These are phyloP conservation scores for Pachysolen tannophilus DNA, from an alignment of 805 yeast species.

Conservation along the genomic window DNA sequence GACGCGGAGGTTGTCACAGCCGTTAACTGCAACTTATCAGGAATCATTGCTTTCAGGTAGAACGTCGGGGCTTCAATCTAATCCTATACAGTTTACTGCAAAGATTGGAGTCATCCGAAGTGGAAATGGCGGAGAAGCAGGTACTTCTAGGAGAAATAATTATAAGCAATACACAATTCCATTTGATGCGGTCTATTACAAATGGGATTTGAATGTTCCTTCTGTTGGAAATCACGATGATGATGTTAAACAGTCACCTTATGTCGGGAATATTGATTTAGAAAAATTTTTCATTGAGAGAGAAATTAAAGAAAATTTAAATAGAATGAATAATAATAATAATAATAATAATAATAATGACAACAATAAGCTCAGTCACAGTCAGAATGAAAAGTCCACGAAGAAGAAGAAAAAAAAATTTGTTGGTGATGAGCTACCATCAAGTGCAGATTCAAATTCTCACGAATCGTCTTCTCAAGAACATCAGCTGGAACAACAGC, in stretches of 20 bases:
- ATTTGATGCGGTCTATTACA: slow-evolving; percentile 19
- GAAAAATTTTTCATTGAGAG: slow-evolving; percentile 16
- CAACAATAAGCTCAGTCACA: background rate
- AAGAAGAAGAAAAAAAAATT: slow-evolving; percentile 2
- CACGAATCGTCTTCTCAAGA: too few relatives aligned
- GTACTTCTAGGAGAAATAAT: background rate
- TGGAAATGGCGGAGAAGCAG: background rate
- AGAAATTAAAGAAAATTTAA: too few relatives aligned
- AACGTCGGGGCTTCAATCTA: slow-evolving; percentile 14
- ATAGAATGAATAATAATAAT: too few relatives aligned
- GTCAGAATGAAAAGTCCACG: background rate
- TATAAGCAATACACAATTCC: slow-evolving; percentile 13
- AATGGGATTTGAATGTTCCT: slow-evolving; percentile 8
- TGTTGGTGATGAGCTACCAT: background rate
- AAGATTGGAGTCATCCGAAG: slow-evolving; percentile 16
- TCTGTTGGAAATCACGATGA: background rate
- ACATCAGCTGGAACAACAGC: too few relatives aligned
- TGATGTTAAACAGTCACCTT: slow-evolving; percentile 18
- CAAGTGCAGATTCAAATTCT: too few relatives aligned
- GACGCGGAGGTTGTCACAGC: slow-evolving; percentile 3
- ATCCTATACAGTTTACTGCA: slow-evolving; percentile 19
- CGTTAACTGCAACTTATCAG: slow-evolving; percentile 11
- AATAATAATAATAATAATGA: background rate
- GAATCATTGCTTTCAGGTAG: slow-evolving; percentile 16
- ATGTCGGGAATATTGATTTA: slow-evolving; percentile 23